Base-by-base conservation (phyloP, 371 early-diverging fungal genomes). In the Nematocida sp. region DNA sequence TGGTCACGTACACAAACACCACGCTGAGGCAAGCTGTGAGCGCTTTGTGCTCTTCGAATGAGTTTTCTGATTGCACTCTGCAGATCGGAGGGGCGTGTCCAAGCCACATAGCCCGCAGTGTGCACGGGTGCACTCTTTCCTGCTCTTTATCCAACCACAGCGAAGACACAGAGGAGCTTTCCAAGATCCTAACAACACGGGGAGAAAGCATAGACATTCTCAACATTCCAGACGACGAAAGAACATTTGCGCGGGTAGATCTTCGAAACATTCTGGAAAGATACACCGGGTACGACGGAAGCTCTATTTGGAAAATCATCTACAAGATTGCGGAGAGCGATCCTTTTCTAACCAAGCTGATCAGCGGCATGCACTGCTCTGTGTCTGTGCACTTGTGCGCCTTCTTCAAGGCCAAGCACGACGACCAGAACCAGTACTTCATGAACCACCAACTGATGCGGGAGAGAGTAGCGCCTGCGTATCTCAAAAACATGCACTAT, bases 251-350 rank as follows among this genome's bases (percentile, higher is more conserved):
- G 13, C 31, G 37, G 15, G 38, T 70, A 11, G 74, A 70, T 38
- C 36, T 70, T 21, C 57, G 34, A 45, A 43, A 76, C 8, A 49
- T 70, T 1, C 13, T 70, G 13, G 74, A 70, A 34, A 58, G 74
- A 29, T 70, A 70, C 41, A 70, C 74, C 5, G 62, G 62, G 31
- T 70, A 70, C 38, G 62, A 70, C 23, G 74, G 74, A n/a, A 31
- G 38, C 4, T 8, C 29, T 31, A 45, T 70, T 4, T 70, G 74
- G 74, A 19, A 62, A 23, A 34, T 15, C 1, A 48, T 70, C 2
- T 50, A 70, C 49, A 51, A 45, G 2, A 50, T 70, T 23, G 21
- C n/a, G 7, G n/a, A 40, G 23, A 32, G 49, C 5, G 74, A 70
- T 34, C 36, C 66, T 36, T 29, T 70, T 11, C 51, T 70, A 19